A percentile compares a stretch with the other conserved stretches of the same genome.
Conservation (phyloP, 202 grass and related monocot species). For the Panicum virgatum region DNA sequence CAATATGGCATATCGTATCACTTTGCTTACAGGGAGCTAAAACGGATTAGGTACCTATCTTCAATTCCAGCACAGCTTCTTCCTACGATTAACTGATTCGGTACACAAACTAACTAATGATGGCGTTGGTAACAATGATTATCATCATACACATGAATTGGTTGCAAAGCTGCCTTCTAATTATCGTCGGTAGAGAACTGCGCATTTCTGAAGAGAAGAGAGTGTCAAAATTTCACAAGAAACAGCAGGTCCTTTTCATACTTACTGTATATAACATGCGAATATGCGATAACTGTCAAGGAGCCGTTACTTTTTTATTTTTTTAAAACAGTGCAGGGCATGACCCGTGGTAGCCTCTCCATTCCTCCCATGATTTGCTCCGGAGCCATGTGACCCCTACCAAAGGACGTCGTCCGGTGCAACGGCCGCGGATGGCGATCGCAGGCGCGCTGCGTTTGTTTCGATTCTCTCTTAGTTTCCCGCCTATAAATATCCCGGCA, state of each 20-base stretch:
- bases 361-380: slow-evolving; percentile 43
- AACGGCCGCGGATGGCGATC: slow-evolving; percentile 33
- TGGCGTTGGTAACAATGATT: slow-evolving; percentile 26
- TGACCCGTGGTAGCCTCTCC: slow-evolving; percentile 13
- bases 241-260: background rate
- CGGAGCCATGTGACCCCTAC: slow-evolving; percentile 42
- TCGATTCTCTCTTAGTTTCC: background rate
- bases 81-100: background rate
- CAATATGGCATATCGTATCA: background rate
- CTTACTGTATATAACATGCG: background rate
- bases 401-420: slow-evolving; percentile 28
- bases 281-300: slow-evolving; percentile 18
- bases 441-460: background rate
- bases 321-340: slow-evolving; percentile 1
- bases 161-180: slow-evolving; percentile 6
- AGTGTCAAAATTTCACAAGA: background rate
- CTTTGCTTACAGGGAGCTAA: slow-evolving; percentile 1
- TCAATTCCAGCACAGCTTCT: background rate
- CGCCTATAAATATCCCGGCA: slow-evolving; percentile 47
- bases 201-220: background rate
- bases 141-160: background rate
- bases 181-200: background rate
- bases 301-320: background rate
- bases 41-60: slow-evolving; percentile 12
- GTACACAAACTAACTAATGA: background rate